Evolutionary conservation across 1,139 yeast species (phyloP), one percentile per base, ranked within the genome.

Genomic region (Yamadazyma taylorii): DNA sequence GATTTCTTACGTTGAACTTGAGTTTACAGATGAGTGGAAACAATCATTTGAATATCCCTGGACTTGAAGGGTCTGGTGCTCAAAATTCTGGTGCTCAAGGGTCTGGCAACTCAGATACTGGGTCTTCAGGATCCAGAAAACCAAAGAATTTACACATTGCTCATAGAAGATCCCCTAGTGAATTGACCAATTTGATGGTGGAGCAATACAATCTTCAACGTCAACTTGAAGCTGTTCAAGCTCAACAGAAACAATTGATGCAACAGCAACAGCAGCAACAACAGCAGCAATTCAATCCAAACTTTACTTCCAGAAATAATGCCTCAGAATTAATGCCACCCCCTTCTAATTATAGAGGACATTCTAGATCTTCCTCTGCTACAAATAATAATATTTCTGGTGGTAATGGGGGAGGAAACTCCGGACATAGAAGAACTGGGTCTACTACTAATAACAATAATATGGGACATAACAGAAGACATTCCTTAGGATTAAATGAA

Each of bases 121-220:
- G 26, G 13, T 24, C 26, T 12, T 5, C 26, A 12, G 34, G 32
- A 10, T 11, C 30, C 24, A 46, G 42, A 32, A 45, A 46, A 30
- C 52, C 48, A 1, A 64, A 60, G 40, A 69, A 68, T 49, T 60
- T 90, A 47, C 95, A 88, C 63, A 89, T 90, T 50, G 97, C 97
- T 17, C 97, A 90, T 56, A 77, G 97, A 55, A 76, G 96, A 44
- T 85, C 97, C 4, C 97, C 97, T 17, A 81, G 92, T 50, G 98
- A 92, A 60, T 73, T 92, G 59, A 90, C 97, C n/a, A 86, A 86
- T 41, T 70, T 92, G 47, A 90, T 92, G 96, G 81, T 86, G 52
- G 96, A 89, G 60, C 97, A 89, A 58, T 80, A 90, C 61, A 89
- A 92, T 46, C 74, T 92, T 42, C 97, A 90, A 60, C 88, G 94